These are phyloP conservation scores for Fusarium solani-melongenae DNA, from an alignment of 2,329 filamentous ascomycete species.

Conservation along the genomic window DNA sequence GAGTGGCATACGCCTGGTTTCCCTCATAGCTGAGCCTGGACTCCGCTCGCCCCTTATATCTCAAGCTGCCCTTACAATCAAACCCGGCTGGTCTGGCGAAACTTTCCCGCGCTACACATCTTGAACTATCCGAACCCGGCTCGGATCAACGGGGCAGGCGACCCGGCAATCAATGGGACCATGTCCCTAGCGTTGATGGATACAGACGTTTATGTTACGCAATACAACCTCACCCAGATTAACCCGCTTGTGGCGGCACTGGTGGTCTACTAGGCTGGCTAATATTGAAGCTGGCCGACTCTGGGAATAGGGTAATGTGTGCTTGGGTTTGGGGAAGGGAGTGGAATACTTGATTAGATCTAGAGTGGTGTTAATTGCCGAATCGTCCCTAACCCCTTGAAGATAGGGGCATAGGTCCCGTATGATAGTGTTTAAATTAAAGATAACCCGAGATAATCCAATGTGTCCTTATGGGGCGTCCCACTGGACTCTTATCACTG, in stretches of 20 bases:
- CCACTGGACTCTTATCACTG: too few species aligned
- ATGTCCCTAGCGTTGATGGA: conserved; percentile 85
- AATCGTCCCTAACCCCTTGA: too few species aligned
- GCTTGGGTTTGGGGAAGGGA: background rate
- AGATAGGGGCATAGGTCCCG: too few species aligned
- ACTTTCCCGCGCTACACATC: conserved; percentile 79
- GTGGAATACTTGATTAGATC: background rate
- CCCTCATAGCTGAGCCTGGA: conserved; percentile 88
- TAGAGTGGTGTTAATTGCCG: background rate
- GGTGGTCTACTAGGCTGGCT: conserved; percentile 82
- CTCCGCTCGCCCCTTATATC: conserved; percentile 83
- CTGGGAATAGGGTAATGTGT: background rate
- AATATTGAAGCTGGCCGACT: conserved; percentile 29
- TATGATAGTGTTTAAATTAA: too few species aligned
- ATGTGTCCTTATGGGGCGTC: too few species aligned
- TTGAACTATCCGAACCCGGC: conserved; percentile 82
- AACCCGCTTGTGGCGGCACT: conserved; percentile 83
- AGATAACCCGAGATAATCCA: too few species aligned
- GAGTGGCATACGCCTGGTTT: conserved; percentile 85
- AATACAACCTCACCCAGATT: conserved; percentile 79
- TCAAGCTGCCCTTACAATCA: conserved; percentile 77
- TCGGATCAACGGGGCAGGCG: conserved; percentile 71
- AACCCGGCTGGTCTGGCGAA: conserved; percentile 84
- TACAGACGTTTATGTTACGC: conserved; percentile 73
- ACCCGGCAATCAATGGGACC: conserved; percentile 79